A percentile compares a stretch with the other conserved stretches of the same genome.
Evolutionary conservation across 257 asterid species (phyloP).

Genomic region (Scutellaria baicalensis): DNA sequence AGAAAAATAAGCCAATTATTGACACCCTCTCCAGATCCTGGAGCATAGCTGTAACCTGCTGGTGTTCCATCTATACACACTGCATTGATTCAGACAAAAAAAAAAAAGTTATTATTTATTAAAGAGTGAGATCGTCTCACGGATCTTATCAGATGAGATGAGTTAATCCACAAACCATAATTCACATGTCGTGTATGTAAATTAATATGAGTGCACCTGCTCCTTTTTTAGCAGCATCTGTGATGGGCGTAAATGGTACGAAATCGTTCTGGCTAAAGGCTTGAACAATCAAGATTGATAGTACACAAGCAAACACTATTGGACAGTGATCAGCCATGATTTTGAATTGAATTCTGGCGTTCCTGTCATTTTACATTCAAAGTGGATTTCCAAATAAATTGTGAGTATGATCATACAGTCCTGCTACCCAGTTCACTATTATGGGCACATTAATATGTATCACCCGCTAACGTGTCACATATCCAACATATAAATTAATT

Average conservation of each 20-base stretch:
- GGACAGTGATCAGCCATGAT: not conserved
- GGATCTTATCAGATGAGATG: no score
- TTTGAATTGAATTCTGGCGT: not conserved
- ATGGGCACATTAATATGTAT: no score
- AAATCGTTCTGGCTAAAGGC: not conserved
- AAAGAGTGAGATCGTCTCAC: no score
- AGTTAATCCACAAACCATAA: no score
- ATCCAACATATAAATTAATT: no score
- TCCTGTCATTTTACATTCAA: not conserved
- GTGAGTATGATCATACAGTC: no score
- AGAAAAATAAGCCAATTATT: conserved; percentile 14
- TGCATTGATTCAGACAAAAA: not conserved
- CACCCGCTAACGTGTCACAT: no score
- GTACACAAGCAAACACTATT: not conserved
- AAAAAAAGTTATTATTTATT: no score
- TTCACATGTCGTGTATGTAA: not conserved
- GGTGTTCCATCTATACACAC: conserved; percentile 27
- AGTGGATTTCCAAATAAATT: no score
- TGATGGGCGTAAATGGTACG: not conserved
- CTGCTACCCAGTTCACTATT: no score
- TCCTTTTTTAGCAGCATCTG: not conserved
- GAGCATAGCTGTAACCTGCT: conserved; percentile 7
- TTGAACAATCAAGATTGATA: not conserved
- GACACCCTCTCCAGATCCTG: conserved; percentile 5
- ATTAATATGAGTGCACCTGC: not conserved